Base-by-base conservation (phyloP, 352 stramenopile genomes). In the Phytophthora pluvialis region DNA sequence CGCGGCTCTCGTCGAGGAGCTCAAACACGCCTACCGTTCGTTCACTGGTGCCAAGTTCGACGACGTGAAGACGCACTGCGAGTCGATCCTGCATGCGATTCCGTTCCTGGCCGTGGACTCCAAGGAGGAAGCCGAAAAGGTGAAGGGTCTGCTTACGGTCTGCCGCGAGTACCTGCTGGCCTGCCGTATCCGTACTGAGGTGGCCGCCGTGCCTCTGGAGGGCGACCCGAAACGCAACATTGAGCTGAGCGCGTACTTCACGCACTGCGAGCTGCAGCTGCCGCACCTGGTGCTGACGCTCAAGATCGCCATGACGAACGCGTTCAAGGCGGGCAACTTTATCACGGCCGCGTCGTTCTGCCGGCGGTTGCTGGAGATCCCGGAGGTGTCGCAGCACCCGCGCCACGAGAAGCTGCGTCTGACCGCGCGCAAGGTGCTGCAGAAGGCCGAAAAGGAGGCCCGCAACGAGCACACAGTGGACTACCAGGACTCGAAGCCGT, bases 281-380 rank as follows among this genome's bases (percentile, higher is more conserved):
- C 89, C 95, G 40, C 98, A 99, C 75, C 75, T 99, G 57, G 82
- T 99, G 53, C 89, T 99, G 42, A 98, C 97, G 29, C 91, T 99
- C 18, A 98, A 99, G 77, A 98, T 98, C 75, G 98, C 98, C 16
- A 99, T 99, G 98, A 98, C 96, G 43, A 97, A 97, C 60, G 91
- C 98, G 32, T 99, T 99, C 83, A 99, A 99, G 83, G 92, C 98
- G 62, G 98, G 98, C 83, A 99, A 99, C 75, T 99, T 98, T 68
- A 99, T 99, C 81, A 97, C 95, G 16, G 98, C 98, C 18, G 97
- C 97, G 35, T 98, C 93, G 59, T 99, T 99, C 85, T 98, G 97
- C n/a, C 91, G 97, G 38, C 91, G 98, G n/a, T 71, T 99, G 70
- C 79, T 99, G 21, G 97, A 99, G 71, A 95, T 99, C 46, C 96